These are phyloP conservation scores for Hypoxylon fuscum DNA, from an alignment of 495 filamentous ascomycete genomes.

Conservation along the genomic window DNA sequence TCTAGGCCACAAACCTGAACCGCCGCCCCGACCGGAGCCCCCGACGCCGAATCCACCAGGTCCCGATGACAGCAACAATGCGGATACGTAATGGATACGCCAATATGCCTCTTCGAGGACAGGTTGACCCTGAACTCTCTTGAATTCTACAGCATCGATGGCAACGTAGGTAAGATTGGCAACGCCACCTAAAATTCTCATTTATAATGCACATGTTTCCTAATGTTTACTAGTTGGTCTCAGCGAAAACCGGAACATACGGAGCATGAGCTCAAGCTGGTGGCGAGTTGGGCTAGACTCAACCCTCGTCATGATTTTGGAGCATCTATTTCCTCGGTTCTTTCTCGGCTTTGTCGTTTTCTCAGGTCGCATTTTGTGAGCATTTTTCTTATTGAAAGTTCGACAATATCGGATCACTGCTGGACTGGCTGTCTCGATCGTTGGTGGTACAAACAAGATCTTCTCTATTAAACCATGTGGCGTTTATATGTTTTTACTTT, in stretches of 20 bases:
- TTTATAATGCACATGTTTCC: conserved; percentile 5
- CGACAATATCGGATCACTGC: neutral
- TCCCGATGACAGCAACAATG: conserved; percentile 22
- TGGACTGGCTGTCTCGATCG: neutral
- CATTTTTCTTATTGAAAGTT: conserved; percentile 4
- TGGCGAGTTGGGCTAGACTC: neutral
- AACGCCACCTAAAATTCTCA: neutral
- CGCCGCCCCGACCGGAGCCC: conserved; percentile 35
- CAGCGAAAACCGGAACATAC: conserved; percentile 4
- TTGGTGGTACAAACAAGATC: conserved; percentile 5
- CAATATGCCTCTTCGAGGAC: conserved; percentile 10
- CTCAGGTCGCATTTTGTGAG: neutral
- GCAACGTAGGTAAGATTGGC: conserved; percentile 21
- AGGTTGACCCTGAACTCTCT: conserved; percentile 1
- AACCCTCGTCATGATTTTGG: neutral
- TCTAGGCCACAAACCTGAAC: conserved; percentile 32
- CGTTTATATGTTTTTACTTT: conserved; percentile 12
- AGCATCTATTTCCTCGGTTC: neutral
- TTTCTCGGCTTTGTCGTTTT: neutral
- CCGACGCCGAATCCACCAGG: conserved; percentile 36
- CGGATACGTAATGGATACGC: conserved; percentile 12
- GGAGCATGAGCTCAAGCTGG: neutral
- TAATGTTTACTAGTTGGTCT: conserved; percentile 14
- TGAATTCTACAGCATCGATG: conserved; percentile 2
- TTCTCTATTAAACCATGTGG: conserved; percentile 1